phyloP scores from a whole-genome alignment of 208 protist species.

The Wallacemonas collosoma region DNA sequence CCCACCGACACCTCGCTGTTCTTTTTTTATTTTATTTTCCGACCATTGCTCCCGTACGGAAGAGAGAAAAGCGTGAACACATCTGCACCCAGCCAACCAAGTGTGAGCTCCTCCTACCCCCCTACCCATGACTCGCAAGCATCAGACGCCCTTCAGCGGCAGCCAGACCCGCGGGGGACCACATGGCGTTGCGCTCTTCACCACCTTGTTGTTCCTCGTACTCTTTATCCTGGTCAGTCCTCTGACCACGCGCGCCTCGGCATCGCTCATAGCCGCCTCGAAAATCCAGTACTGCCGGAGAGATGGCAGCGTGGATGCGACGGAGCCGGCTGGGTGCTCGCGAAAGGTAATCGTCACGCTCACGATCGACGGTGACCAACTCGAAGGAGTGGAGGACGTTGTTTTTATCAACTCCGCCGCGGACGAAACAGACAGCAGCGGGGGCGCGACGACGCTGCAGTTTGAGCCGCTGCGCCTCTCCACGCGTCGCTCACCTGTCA shows the following conservation, averaged over 20 bases:
- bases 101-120: too few species aligned
- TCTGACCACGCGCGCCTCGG: conserved; percentile 10
- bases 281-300: conserved; percentile 76
- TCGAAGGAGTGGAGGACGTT: conserved; percentile 61
- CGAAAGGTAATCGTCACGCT: conserved; percentile 83
- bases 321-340: conserved; percentile 48
- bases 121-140: too few species aligned
- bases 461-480: conserved; percentile 71
- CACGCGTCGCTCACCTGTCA: conserved; percentile 57
- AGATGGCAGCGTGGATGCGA: conserved; percentile 20
- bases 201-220: not conserved
- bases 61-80: too few species aligned
- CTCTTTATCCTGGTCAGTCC: not conserved
- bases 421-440: conserved; percentile 35
- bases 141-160: too few species aligned
- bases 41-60: too few species aligned
- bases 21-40: too few species aligned
- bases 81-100: too few species aligned
- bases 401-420: conserved; percentile 54
- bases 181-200: not conserved
- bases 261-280: conserved; percentile 57
- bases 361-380: conserved; percentile 65
- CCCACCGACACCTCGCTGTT: too few species aligned
- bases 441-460: conserved; percentile 23
- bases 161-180: not conserved